These are phyloP conservation scores for Paramecium pentaurelia DNA, from an alignment of 73 alveolate genomes.

Conservation along the genomic window DNA sequence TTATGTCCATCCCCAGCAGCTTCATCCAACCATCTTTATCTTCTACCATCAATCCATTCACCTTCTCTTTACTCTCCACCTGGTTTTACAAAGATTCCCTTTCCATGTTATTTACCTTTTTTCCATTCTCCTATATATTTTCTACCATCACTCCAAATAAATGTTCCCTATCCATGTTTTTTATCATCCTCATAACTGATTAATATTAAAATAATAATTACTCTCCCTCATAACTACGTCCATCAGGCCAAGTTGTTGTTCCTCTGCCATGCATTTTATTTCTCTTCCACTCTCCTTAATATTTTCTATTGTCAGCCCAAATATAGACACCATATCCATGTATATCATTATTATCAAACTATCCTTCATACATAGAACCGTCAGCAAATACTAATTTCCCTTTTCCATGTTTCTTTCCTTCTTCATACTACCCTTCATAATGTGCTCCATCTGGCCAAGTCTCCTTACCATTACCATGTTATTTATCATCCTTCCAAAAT, in stretches of 20 bases:
- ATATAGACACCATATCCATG: slow-evolving; percentile 52
- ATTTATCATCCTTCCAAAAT: slow-evolving; percentile 72
- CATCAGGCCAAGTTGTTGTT: slow-evolving; percentile 76
- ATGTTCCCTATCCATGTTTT: slow-evolving; percentile 76
- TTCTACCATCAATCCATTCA: slow-evolving; percentile 64
- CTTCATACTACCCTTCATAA: slow-evolving; percentile 66
- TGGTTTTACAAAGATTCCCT: slow-evolving; percentile 49
- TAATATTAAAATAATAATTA: slow-evolving; percentile 18
- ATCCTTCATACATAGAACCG: slow-evolving; percentile 57
- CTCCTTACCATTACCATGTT: slow-evolving; percentile 80
- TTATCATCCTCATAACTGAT: slow-evolving; percentile 71
- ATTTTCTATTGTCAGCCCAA: slow-evolving; percentile 50
- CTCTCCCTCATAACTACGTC: slow-evolving; percentile 78
- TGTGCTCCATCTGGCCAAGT: slow-evolving; percentile 75
- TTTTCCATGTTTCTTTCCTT: slow-evolving; percentile 65
- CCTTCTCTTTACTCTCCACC: slow-evolving; percentile 51
- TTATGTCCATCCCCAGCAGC: slow-evolving; percentile 9
- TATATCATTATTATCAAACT: slow-evolving; percentile 57
- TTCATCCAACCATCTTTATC: slow-evolving; percentile 49
- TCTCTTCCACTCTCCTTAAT: slow-evolving; percentile 48
- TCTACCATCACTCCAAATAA: slow-evolving; percentile 68
- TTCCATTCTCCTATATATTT: slow-evolving; percentile 64
- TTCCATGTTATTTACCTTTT: slow-evolving; percentile 66
- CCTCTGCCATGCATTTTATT: slow-evolving; percentile 61
- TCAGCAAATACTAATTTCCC: slow-evolving; percentile 60